phyloP scores from a whole-genome alignment of 805 yeast genomes.

The Candida chilensis region DNA sequence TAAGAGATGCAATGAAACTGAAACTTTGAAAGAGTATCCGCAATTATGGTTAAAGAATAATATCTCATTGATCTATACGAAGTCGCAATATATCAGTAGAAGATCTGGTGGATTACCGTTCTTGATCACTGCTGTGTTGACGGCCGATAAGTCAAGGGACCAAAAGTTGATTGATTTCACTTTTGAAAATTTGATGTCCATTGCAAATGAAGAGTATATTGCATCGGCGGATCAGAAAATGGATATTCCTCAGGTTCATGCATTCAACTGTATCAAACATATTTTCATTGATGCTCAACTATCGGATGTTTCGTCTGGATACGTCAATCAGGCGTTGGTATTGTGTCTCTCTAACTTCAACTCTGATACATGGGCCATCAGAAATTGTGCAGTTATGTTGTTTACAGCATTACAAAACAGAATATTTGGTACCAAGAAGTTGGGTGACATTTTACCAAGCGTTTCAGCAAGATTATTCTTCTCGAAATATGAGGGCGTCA shows the following conservation, averaged over 20 bases:
- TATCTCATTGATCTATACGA: constrained; percentile 39
- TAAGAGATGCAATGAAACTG: constrained; percentile 30
- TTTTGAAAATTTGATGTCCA: constrained; percentile 37
- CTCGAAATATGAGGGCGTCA: constrained; percentile 47
- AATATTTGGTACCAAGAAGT: constrained; percentile 56
- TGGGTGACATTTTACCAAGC: constrained; percentile 19
- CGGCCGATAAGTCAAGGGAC: constrained; percentile 28
- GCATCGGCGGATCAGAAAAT: constrained; percentile 40
- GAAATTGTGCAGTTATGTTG: constrained; percentile 91
- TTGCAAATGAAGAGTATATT: constrained; percentile 44
- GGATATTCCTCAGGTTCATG: constrained; percentile 90
- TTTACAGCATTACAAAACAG: constrained; percentile 79
- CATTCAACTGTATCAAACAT: constrained; percentile 75
- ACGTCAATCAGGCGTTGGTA: constrained; percentile 47
- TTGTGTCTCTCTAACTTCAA: constrained; percentile 57
- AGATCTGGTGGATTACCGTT: constrained; percentile 91
- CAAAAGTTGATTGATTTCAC: constrained; percentile 37
- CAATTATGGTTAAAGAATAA: constrained; percentile 52
- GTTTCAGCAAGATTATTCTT: constrained; percentile 64
- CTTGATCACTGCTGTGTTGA: constrained; percentile 65
- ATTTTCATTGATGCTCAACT: constrained; percentile 66
- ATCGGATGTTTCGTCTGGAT: constrained; percentile 39
- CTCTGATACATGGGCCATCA: constrained; percentile 70
- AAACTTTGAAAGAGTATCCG: constrained; percentile 28
- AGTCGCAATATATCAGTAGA: constrained; percentile 69